Base-by-base conservation (phyloP, 1,284 basidiomycete genomes). In the Golubevia pallescens region DNA sequence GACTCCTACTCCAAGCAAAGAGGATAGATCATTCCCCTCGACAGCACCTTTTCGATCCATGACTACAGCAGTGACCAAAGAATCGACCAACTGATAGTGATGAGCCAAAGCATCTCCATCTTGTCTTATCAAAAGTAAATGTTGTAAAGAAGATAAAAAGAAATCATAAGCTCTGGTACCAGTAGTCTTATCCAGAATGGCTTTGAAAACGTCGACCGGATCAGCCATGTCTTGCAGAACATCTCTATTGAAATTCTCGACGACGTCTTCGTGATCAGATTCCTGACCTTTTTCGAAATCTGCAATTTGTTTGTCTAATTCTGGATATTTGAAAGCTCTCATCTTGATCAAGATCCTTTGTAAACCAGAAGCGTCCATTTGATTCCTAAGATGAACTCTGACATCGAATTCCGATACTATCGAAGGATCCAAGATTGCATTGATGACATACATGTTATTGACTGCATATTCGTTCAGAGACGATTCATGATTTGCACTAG, bases 31-130 rank as follows among this genome's bases (percentile, higher is more conserved):
- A 53, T 88, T 86, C 42, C 88, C 87, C 60, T 94, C 89, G n/a
- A 81, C 83, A 6, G 81, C 73, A 76, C 93, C 93, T 86, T 94
- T 93, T 61, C 88, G 87, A 86, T 97, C 94, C 87, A 97, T 90
- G 23, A 98, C 95, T 57, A 99, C 91, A 75, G 95, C 93, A 38
- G 93, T 92, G 58, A 99, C 90, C 59, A 98, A 88, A n/a, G 93
- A 92, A 84, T 98, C 94, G 77, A 99, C 90, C 58, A 99, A 90
- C 86, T 95, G 94, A 86, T 93, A 97, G 86, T 95, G 93, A 76
- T 95, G 92, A 38, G 91, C 89, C 38, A 92, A 91, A 14, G 67
- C 65, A 24, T 84, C 80, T 1, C 92, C 93, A 67, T 97, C 94
- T 73, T 93, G 92, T 68, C 92, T 90, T 73, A 99, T 93, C 68